These are phyloP conservation scores for Pseudogymnoascus sp. DNA, from an alignment of 2,329 filamentous ascomycete species.

Conservation along the genomic window DNA sequence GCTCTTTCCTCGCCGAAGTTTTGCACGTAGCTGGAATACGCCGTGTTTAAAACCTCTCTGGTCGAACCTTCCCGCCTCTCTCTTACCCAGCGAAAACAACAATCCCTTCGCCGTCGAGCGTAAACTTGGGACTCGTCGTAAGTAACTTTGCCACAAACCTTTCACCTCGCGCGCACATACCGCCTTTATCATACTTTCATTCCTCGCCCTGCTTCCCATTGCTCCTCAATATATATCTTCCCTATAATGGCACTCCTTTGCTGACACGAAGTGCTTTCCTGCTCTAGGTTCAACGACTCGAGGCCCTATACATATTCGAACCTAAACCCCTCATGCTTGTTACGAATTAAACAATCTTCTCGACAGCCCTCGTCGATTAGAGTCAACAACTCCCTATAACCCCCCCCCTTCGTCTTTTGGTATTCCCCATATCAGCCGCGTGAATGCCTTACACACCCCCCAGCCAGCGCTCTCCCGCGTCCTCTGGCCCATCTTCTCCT, in stretches of 20 bases:
- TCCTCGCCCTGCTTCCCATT: background rate
- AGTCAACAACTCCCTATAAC: constrained; percentile 18
- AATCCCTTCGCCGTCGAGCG: background rate
- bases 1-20: constrained; percentile 15
- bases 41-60: constrained; percentile 20
- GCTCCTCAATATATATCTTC: background rate
- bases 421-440: constrained; percentile 23
- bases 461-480: constrained; percentile 54
- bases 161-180: constrained; percentile 3
- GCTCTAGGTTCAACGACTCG: constrained; percentile 20
- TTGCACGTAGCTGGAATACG: constrained; percentile 27
- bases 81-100: constrained; percentile 6
- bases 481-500: constrained; percentile 49
- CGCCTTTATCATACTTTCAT: constrained; percentile 1
- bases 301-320: constrained; percentile 18
- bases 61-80: constrained; percentile 4
- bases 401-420: constrained; percentile 3
- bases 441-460: constrained; percentile 86
- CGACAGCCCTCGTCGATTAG: constrained; percentile 18
- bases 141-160: constrained; percentile 4
- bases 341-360: constrained; percentile 18
- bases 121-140: constrained; percentile 6
- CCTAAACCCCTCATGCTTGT: constrained; percentile 19
- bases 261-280: constrained; percentile 10
- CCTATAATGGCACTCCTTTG: constrained; percentile 7